Evolutionary conservation across 2,329 filamentous ascomycete genomes (phyloP), one percentile per base, ranked within the genome.

Genomic region (Blastomyces silverae): DNA sequence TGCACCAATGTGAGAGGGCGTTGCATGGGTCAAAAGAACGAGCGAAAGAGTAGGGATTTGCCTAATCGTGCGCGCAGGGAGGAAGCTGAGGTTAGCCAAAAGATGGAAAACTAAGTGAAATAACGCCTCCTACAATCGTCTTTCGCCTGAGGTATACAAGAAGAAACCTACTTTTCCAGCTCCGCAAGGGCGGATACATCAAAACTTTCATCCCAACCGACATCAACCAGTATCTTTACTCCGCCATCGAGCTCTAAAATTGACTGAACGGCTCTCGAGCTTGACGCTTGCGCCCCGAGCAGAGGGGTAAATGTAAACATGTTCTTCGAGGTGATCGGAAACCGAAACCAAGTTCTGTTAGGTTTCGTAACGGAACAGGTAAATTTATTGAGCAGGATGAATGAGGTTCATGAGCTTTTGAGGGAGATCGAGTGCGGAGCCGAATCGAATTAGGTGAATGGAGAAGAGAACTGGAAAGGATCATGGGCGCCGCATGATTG

Each of bases 301-400:
- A 99, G 83, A 58, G 94, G 88, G 73, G 90, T 95, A 79, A 97
- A 97, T 69, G 89, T 96, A 82, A 99, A 97, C 94, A 99, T 99
- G 34, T 66, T 72, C 64, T 55, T 64, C 58, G 56, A 34, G 22
- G 15, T 25, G 56, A 50, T 25, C 31, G n/a, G 25, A 31, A n/a
- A 10, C n/a, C 8, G n/a, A 48, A n/a, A 22, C 50, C 31, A 55
- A 58, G 39, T 7, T 37, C 42, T 25, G 34, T 22, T 20, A 57
- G 20, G 25, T 31, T 62, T 42, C 52, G 37, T 15, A 22, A 8
- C 44, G n/a, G 48, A 34, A 11, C 10, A 31, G 20, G 34, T n/a
- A n/a, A 13, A 17, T 10, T 17, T 22, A n/a, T 25, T 44, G 48
- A 13, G 44, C 25, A 37, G 25, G 37, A 34, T 17, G 31, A 61